Conservation (phyloP, 306 rosid species). For the Aeschynomene evenia region DNA sequence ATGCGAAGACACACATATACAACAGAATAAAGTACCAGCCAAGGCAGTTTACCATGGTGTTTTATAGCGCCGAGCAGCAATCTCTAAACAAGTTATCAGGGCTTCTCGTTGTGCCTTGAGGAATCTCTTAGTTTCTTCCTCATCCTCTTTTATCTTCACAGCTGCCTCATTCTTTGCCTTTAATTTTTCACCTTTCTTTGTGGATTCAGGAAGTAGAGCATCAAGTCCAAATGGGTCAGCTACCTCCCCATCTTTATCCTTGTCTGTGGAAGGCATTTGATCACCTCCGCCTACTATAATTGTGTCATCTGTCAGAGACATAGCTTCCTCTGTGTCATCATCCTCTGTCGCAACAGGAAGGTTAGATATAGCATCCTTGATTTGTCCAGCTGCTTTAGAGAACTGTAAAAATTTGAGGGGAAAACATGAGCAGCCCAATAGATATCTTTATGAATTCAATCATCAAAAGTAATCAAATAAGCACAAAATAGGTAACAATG, state of each 20-base stretch:
- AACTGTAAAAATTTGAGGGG: conserved; percentile 45
- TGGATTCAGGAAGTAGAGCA: conserved; percentile 60
- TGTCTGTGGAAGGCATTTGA: conserved; percentile 32
- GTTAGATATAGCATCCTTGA: conserved; percentile 70
- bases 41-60: conserved; percentile 59
- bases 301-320: conserved; percentile 47
- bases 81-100: conserved; percentile 75
- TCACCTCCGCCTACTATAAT: conserved; percentile 36
- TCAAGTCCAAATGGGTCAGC: conserved; percentile 95
- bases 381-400: conserved; percentile 74
- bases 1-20: neutral
- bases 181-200: conserved; percentile 55
- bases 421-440: conserved; percentile 24
- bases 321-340: conserved; percentile 72
- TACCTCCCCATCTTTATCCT: conserved; percentile 43
- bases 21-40: neutral
- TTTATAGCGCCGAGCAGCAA: conserved; percentile 83
- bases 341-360: conserved; percentile 80
- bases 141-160: conserved; percentile 49
- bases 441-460: conserved; percentile 4
- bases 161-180: conserved; percentile 58
- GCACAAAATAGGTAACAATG: conserved; percentile 3
- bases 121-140: conserved; percentile 64
- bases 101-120: conserved; percentile 78
- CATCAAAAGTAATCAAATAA: neutral